Conservation (phyloP, 139 green algal species). For the Marvania coccoides region DNA sequence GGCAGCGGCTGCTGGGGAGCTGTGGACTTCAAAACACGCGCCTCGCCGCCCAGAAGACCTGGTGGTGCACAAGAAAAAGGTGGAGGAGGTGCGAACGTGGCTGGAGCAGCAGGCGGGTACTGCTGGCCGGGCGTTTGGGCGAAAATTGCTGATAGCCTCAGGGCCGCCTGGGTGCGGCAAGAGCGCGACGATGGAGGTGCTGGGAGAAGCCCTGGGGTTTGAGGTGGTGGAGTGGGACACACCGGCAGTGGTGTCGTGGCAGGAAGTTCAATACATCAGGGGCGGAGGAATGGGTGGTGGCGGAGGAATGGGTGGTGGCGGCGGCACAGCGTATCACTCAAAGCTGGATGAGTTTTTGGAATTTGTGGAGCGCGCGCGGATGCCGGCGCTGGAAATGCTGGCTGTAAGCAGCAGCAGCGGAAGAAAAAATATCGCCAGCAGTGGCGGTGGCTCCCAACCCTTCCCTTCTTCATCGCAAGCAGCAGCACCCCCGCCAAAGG, state of each 20-base stretch:
- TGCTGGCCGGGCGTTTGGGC: constrained; percentile 4
- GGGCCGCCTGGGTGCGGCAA: constrained; percentile 69
- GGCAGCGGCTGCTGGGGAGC: background rate
- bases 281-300: background rate
- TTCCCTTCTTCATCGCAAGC: background rate
- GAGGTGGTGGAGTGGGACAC: constrained; percentile 61
- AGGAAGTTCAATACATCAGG: constrained; percentile 44
- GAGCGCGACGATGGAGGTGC: constrained; percentile 35
- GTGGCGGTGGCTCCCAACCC: background rate
- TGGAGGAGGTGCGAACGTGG: constrained; percentile 53
- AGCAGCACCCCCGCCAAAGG: too few species aligned
- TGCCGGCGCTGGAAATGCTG: constrained; percentile 40
- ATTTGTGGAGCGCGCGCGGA: constrained; percentile 57
- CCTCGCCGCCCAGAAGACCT: constrained; percentile 40
- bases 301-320: background rate
- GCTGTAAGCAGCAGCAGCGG: background rate
- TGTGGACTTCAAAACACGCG: constrained; percentile 48
- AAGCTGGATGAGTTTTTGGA: constrained; percentile 73
- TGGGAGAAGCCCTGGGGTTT: constrained; percentile 46
- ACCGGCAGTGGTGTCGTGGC: constrained; percentile 49
- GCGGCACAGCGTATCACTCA: constrained; percentile 31
- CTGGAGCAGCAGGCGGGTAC: constrained; percentile 31
- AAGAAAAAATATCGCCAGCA: constrained; percentile 1
- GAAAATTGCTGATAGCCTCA: constrained; percentile 37
- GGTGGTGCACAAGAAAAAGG: constrained; percentile 61